Percentiles rank a stretch among this genome's conserved stretches.
These are phyloP conservation scores for Choanephora cucurbitarum DNA, from an alignment of 371 early-diverging fungal genomes.

Conservation along the genomic window DNA sequence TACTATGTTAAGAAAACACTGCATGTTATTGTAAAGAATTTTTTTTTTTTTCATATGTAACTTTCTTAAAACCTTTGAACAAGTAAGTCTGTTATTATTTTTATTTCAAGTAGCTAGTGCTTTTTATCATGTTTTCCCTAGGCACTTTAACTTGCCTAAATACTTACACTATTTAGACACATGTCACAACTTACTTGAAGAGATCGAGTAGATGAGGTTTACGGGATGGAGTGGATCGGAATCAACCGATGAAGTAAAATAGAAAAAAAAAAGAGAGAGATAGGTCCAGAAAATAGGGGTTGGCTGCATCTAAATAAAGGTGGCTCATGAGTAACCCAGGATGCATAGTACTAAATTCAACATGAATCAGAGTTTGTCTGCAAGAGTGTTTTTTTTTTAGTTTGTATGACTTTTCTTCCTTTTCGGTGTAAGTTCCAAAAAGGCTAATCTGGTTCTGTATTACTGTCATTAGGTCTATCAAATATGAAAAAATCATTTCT, in stretches of 20 bases:
- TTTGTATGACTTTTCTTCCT: not conserved
- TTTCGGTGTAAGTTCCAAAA: not conserved
- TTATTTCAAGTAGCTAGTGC: too few relatives aligned
- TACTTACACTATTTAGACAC: too few relatives aligned
- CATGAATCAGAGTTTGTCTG: not conserved
- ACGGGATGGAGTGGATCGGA: not conserved
- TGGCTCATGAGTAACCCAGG: not conserved
- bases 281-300: not conserved
- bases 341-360: not conserved
- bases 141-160: too few relatives aligned
- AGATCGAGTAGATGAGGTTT: conserved; percentile 31
- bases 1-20: too few relatives aligned
- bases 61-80: conserved; percentile 66
- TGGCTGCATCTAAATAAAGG: not conserved
- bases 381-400: not conserved
- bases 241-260: conserved; percentile 3
- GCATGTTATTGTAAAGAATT: too few relatives aligned
- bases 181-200: too few relatives aligned
- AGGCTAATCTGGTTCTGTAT: not conserved
- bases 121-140: too few relatives aligned
- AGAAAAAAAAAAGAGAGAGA: not conserved
- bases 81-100: too few relatives aligned
- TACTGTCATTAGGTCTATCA: not conserved
- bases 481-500: not conserved
- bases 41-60: not conserved